A percentile compares a stretch with the other conserved stretches of the same genome.
Evolutionary conservation across 495 filamentous ascomycete species (phyloP).

Genomic region (Usnea hakonensis): DNA sequence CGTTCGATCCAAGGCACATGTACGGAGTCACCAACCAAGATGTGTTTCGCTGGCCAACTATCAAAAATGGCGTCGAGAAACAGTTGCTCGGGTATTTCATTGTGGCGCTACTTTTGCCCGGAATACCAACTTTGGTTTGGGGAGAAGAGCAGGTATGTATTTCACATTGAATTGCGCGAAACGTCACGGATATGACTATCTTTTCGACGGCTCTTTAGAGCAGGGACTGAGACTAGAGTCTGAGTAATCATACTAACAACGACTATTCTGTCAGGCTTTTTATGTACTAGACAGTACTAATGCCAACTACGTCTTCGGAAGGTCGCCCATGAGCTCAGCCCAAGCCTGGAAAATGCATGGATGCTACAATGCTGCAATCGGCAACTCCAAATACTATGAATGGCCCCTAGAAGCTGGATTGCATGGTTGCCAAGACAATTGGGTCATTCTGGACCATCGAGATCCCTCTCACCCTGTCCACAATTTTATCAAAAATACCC

Average conservation of each 20-base stretch:
- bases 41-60: constrained; percentile 45
- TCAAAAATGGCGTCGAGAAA: constrained; percentile 40
- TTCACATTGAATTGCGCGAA: no score
- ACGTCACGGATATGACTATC: no score
- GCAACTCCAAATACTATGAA: constrained; percentile 37
- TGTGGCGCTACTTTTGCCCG: constrained; percentile 39
- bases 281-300: constrained; percentile 44
- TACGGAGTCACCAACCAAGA: constrained; percentile 47
- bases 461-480: constrained; percentile 46
- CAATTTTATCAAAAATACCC: constrained; percentile 42
- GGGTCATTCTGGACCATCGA: constrained; percentile 43
- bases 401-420: constrained; percentile 38
- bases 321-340: constrained; percentile 40
- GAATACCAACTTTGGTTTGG: constrained; percentile 42
- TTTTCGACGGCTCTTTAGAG: no score
- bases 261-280: no score
- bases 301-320: constrained; percentile 42
- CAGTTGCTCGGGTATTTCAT: constrained; percentile 41
- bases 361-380: constrained; percentile 43
- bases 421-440: constrained; percentile 40
- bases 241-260: no score
- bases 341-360: constrained; percentile 46
- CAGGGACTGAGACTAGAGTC: no score
- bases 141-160: constrained; percentile 49
- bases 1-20: constrained; percentile 45